These are phyloP conservation scores for Fagopyrum esculentum DNA, from an alignment of 148 eudicot genomes.

Conservation along the genomic window DNA sequence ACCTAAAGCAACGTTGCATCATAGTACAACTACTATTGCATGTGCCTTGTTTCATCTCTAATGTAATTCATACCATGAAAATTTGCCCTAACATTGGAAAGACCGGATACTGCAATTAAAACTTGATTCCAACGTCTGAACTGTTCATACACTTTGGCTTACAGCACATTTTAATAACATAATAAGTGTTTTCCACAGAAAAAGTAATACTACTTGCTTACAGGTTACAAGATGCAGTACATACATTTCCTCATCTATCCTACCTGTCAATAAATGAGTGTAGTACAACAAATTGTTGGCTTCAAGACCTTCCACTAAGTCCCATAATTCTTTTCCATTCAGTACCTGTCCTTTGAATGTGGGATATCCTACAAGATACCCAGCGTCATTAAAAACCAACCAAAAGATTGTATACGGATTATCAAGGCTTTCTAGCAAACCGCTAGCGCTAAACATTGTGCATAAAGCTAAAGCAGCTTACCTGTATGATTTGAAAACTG, in stretches of 20 bases:
- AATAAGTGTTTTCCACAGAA: not conserved
- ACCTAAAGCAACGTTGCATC: slow-evolving; percentile 3
- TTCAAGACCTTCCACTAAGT: slow-evolving; percentile 83
- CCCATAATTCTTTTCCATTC: slow-evolving; percentile 83
- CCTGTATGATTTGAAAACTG: slow-evolving; percentile 99
- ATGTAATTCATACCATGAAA: not conserved
- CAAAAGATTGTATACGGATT: slow-evolving; percentile 1
- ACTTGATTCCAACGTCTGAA: slow-evolving; percentile 3
- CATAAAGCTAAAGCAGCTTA: slow-evolving; percentile 41
- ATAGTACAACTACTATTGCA: not conserved
- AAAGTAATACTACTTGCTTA: not conserved
- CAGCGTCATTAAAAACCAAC: slow-evolving; percentile 15
- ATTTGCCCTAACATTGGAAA: not conserved
- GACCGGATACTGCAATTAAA: not conserved
- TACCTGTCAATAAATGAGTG: slow-evolving; percentile 96
- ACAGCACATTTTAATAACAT: not conserved
- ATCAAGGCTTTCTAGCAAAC: slow-evolving; percentile 11
- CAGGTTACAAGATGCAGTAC: not conserved
- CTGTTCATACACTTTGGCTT: not conserved
- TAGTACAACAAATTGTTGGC: slow-evolving; percentile 77
- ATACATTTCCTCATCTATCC: not conserved
- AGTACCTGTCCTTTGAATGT: slow-evolving; percentile 92
- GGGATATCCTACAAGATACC: slow-evolving; percentile 74
- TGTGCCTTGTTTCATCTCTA: not conserved
- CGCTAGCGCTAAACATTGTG: slow-evolving; percentile 11